Evolutionary conservation across 768 basidiomycete species (phyloP).

Genomic region (Lactarius sanguifluus): DNA sequence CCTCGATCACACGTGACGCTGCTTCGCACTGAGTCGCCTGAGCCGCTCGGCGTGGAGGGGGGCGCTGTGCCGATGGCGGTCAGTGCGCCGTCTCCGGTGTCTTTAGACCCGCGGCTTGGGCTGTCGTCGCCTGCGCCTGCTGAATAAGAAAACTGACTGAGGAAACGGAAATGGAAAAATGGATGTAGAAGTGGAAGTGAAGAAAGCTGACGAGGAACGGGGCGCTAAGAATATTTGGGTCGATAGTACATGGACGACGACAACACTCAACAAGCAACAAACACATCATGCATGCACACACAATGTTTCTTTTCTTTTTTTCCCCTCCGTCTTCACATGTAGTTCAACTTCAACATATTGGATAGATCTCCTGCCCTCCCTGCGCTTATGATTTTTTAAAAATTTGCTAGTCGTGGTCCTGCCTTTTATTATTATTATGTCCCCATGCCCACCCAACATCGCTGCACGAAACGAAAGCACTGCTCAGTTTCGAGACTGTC

Average conservation of each 20-base stretch:
- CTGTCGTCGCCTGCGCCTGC: not conserved
- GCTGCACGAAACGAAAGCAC: not conserved
- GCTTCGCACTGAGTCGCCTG: slow-evolving; percentile 14
- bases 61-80: not conserved
- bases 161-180: no score
- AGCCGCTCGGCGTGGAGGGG: not conserved
- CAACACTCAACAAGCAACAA: slow-evolving; percentile 4
- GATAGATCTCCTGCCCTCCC: slow-evolving; percentile 12
- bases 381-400: not conserved
- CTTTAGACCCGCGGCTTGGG: not conserved
- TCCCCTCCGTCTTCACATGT: not conserved
- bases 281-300: slow-evolving; percentile 2
- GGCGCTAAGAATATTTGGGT: not conserved
- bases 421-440: not conserved
- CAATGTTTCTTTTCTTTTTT: not conserved
- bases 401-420: not conserved
- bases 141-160: not conserved
- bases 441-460: not conserved
- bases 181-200: not conserved
- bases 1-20: slow-evolving; percentile 36
- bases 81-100: not conserved
- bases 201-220: not conserved
- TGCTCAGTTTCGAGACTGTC: not conserved
- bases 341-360: not conserved
- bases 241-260: not conserved